These are phyloP conservation scores for Umbilicus rupestris DNA, from an alignment of 164 flowering plant species.

Conservation along the genomic window DNA sequence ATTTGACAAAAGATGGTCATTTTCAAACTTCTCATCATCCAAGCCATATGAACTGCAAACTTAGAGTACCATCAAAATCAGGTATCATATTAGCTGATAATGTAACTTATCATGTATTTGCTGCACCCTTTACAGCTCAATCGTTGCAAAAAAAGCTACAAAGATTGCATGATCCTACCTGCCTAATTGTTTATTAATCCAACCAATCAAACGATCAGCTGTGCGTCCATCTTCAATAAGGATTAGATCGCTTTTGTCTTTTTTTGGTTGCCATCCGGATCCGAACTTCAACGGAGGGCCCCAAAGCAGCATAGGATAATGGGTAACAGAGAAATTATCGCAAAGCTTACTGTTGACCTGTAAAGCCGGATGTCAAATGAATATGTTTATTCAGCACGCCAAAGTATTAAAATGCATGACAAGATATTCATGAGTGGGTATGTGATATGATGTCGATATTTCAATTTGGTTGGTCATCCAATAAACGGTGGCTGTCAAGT, in stretches of 20 bases:
- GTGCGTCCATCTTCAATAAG: slow-evolving; percentile 66
- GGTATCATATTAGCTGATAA: neutral
- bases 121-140: neutral
- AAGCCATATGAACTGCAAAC: slow-evolving; percentile 58
- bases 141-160: neutral
- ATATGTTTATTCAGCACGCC: slow-evolving; percentile 25
- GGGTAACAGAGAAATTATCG: slow-evolving; percentile 70
- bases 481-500: too few species aligned
- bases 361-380: slow-evolving; percentile 52
- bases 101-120: neutral
- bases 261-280: slow-evolving; percentile 48
- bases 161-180: slow-evolving; percentile 32
- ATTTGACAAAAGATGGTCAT: slow-evolving; percentile 51
- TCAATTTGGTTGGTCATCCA: too few species aligned
- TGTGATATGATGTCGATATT: too few species aligned
- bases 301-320: slow-evolving; percentile 94
- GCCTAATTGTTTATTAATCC: slow-evolving; percentile 76
- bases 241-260: slow-evolving; percentile 47
- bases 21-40: slow-evolving; percentile 74
- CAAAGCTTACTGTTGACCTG: slow-evolving; percentile 90
- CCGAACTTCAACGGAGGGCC: slow-evolving; percentile 67
- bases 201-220: slow-evolving; percentile 74
- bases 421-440: too few species aligned
- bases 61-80: slow-evolving; percentile 9
- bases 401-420: too few species aligned